Conservation (phyloP, 371 early-diverging fungal species). For the Sporodiniella umbellata region DNA sequence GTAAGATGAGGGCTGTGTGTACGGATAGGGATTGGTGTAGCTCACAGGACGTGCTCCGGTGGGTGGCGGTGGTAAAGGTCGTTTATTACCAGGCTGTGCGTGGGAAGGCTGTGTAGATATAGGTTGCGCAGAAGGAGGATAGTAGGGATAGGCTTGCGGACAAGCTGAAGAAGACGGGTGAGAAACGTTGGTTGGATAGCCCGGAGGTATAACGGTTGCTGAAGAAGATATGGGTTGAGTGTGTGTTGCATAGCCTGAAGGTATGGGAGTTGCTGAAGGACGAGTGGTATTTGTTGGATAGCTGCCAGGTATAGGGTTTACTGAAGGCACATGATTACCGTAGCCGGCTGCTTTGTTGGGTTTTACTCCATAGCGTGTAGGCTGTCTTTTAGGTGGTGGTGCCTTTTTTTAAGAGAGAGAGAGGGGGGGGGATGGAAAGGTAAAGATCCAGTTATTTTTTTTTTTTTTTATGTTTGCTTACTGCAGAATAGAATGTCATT, state of each 20-base stretch:
- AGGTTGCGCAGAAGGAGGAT: constrained; percentile 6
- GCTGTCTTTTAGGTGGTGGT: constrained; percentile 41
- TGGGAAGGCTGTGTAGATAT: constrained; percentile 3
- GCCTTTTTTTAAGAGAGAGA: constrained; percentile 23
- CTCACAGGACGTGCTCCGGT: constrained; percentile 25
- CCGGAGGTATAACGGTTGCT: too few relatives aligned
- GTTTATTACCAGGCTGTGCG: background rate
- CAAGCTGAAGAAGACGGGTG: background rate
- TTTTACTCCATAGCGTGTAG: constrained; percentile 29
- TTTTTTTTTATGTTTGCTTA: constrained; percentile 22
- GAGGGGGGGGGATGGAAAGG: background rate
- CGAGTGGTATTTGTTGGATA: too few relatives aligned
- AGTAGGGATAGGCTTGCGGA: constrained; percentile 2
- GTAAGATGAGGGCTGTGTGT: background rate
- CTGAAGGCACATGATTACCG: constrained; percentile 15
- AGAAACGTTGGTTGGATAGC: too few relatives aligned
- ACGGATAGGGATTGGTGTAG: constrained; percentile 4
- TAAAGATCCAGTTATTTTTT: too few relatives aligned
- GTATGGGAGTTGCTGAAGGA: background rate
- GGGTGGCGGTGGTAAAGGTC: constrained; percentile 11
- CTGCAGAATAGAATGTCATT: constrained; percentile 56
- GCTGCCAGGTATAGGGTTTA: background rate
- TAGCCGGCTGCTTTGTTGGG: constrained; percentile 18
- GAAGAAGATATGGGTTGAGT: constrained; percentile 11
- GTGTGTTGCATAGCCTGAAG: background rate